Percentiles rank a stretch among this genome's conserved stretches.
These are phyloP conservation scores for Lobosporangium transversale DNA, from an alignment of 192 early-diverging fungal genomes.

Conservation along the genomic window DNA sequence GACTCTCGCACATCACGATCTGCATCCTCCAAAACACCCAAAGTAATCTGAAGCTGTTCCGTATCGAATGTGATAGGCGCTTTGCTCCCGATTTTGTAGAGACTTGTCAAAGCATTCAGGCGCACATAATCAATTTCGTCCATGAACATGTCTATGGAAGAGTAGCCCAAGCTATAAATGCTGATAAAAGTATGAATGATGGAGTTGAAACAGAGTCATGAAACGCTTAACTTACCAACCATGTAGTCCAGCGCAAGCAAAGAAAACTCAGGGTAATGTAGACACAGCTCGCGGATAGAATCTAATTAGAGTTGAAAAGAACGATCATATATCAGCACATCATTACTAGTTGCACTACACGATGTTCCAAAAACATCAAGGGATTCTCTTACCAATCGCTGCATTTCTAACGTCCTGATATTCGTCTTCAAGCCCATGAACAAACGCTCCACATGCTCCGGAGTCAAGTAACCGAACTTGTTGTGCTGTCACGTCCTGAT, in stretches of 20 bases:
- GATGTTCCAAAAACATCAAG: background rate
- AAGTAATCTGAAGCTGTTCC: conserved; percentile 78
- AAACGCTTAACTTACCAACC: conserved; percentile 65
- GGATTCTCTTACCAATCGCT: conserved; percentile 72
- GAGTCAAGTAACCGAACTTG: conserved; percentile 79
- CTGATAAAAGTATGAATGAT: no score
- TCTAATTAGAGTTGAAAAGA: no score
- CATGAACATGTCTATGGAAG: conserved; percentile 90
- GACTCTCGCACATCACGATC: conserved; percentile 69
- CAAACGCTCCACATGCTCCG: conserved; percentile 91
- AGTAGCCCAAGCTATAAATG: background rate
- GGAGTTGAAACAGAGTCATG: no score
- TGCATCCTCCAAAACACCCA: conserved; percentile 84
- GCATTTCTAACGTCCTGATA: conserved; percentile 88
- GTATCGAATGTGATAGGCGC: conserved; percentile 67
- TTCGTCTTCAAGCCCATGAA: conserved; percentile 97
- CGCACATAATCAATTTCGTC: conserved; percentile 92
- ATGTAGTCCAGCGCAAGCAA: conserved; percentile 81
- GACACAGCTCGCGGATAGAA: conserved; percentile 81
- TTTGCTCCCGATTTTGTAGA: conserved; percentile 74
- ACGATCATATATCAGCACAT: no score
- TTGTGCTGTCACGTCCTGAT: conserved; percentile 73
- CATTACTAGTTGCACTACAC: background rate
- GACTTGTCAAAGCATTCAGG: conserved; percentile 78
- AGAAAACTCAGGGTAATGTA: conserved; percentile 76